Evolutionary conservation across 176 grass and related monocot species (phyloP), one percentile per base, ranked within the genome.

Genomic region (Aegilops longissima): DNA sequence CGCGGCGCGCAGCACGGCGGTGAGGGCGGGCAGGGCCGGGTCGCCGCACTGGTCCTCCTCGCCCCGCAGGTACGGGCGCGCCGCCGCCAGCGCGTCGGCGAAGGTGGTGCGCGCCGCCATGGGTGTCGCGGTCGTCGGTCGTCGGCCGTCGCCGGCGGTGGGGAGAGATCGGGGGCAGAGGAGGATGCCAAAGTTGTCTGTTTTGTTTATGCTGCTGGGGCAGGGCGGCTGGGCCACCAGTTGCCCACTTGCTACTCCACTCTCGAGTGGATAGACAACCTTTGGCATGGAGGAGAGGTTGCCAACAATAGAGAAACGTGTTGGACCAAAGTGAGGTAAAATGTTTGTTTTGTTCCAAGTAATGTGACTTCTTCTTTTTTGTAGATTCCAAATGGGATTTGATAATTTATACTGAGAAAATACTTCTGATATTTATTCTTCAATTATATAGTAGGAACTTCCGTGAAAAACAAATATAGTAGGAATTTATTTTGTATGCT

Each of bases 21-120:
- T 54, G 21, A 98, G 85, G 14, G 33, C 42, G 2, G 96, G 88
- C 23, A 98, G 96, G 1, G 81, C 82, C 3, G 96, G 89, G 86
- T 98, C 96, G 11, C 83, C 96, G 13, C 83, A 83, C 20, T 64
- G 39, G 6, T 66, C 52, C 42, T 89, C 86, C 59, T 98, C 90
- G 8, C 84, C 91, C 5, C 93, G 93, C 40, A 98, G 87, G 89
- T 95, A 95, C 8, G 91, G 93, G 0, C 93, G 93, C 2, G 91
- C 95, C 3, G 85, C 76, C 20, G 44, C 67, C 34, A 98, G 88
- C 66, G 65, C 95, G 6, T 67, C 66, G 59, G 90, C 89, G 21
- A 87, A 52, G 84, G 93, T 93, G 81, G 93, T 92, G 64, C 77
- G 76, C 66, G 88, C 75, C 42, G 39, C 39, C 39, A 40, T 40